Evolutionary conservation across 2,329 filamentous ascomycete genomes (phyloP), one percentile per base, ranked within the genome.

Genomic region (Bisporella sp.): DNA sequence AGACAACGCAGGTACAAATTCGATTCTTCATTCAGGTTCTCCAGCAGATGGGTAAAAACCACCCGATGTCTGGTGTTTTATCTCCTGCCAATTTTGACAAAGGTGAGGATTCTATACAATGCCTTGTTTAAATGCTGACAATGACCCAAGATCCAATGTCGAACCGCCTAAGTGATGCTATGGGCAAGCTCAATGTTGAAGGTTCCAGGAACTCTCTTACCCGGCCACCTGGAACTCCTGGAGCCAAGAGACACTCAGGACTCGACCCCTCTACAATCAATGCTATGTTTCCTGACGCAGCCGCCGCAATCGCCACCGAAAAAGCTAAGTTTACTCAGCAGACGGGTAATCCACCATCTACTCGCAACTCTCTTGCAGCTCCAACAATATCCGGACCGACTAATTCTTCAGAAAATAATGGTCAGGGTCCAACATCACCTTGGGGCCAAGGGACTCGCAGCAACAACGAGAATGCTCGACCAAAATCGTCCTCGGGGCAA

Each of bases 11-110:
- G 71, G 92, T 99, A 54, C 93, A 99, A 73, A 96, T 97, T 66
- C 85, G 93, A 49, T 99, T 99, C 77, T 99, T 99, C 72, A 97
- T 97, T 60, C 92, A 97, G 71, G 90, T 99, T 44, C 76, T 99
- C 61, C 91, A 97, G 74, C 93, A 99, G 69, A 99, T 97, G 93
- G 91, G 91, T 57, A 96, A 96, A 73, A 95, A 85, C 64, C 91
- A 97, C 69, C 93, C 93, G 31, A 95, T 97, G 88, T 95, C 92
- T 35, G 89, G 92, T 48, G 86, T 99, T 37, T 71, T 99, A 47
- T 97, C 93, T 31, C 93, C 93, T 31, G 87, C 93, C 49, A 95
- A 90, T 66, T 96, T 97, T 69, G 93, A 97, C 67, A 97, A 96
- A 75, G 90, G 90, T 93, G 71, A 62, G 73, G 40, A 47, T 31